These are phyloP conservation scores for Gynochthodes officinalis DNA, from an alignment of 257 asterid species.

Conservation along the genomic window DNA sequence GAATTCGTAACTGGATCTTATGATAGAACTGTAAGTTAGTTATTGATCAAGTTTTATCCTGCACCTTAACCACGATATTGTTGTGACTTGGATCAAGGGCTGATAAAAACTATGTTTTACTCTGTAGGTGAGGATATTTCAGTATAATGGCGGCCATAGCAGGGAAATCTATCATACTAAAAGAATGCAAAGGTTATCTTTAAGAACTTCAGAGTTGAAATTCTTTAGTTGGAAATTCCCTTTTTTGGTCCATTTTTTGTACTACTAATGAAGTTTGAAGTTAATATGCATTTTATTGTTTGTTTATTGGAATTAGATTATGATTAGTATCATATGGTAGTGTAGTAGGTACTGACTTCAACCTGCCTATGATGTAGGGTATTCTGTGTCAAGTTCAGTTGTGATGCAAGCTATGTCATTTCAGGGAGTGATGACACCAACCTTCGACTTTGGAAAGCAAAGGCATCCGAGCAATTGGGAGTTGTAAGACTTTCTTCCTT, in stretches of 20 bases:
- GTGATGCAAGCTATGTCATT: constrained; percentile 74
- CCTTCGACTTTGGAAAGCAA: constrained; percentile 97
- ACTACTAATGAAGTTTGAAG: constrained; percentile 15
- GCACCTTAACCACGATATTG: not conserved
- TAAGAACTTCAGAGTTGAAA: not conserved
- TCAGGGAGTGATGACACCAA: constrained; percentile 98
- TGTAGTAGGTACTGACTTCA: constrained; percentile 20
- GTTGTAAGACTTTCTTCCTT: constrained; percentile 57
- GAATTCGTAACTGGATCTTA: constrained; percentile 98
- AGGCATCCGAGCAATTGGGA: constrained; percentile 93
- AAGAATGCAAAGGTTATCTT: constrained; percentile 92
- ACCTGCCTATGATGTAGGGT: constrained; percentile 50
- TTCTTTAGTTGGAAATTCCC: constrained; percentile 4
- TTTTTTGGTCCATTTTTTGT: not conserved
- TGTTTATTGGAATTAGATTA: not conserved
- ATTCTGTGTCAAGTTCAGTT: constrained; percentile 88
- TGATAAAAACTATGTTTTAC: constrained; percentile 11
- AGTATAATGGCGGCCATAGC: constrained; percentile 91
- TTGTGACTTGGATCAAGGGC: not conserved
- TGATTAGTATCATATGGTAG: not conserved
- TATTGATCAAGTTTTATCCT: not conserved
- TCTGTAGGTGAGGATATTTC: constrained; percentile 85
- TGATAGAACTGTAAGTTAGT: constrained; percentile 78
- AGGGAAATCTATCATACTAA: constrained; percentile 92
- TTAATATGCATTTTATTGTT: not conserved